Percentiles rank a stretch among this genome's conserved stretches.
phyloP scores from a whole-genome alignment of 805 yeast species.

The Starmerella floris region DNA sequence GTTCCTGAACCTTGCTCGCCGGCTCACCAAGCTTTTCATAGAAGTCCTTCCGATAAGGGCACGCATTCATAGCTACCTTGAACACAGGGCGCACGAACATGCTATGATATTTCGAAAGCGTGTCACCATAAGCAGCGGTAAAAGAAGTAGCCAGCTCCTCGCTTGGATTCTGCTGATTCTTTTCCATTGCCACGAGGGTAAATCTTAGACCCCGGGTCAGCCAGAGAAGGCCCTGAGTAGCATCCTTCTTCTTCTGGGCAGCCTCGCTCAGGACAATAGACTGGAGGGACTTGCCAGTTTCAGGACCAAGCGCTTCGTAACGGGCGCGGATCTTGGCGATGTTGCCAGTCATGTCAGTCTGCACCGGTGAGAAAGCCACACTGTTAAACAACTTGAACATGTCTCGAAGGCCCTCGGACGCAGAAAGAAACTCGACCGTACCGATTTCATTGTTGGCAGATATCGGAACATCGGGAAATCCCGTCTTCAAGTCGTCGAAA shows the following conservation, averaged over 20 bases:
- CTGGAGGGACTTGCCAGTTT: slow-evolving; percentile 58
- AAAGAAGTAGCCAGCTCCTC: slow-evolving; percentile 63
- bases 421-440: slow-evolving; percentile 66
- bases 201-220: slow-evolving; percentile 66
- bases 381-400: slow-evolving; percentile 73
- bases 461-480: slow-evolving; percentile 64
- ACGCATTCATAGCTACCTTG: slow-evolving; percentile 88
- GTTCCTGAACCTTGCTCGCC: slow-evolving; percentile 43
- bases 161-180: slow-evolving; percentile 49
- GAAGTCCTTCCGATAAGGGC: slow-evolving; percentile 80
- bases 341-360: slow-evolving; percentile 78
- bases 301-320: slow-evolving; percentile 31
- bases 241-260: slow-evolving; percentile 51
- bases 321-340: slow-evolving; percentile 60
- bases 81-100: slow-evolving; percentile 74
- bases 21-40: slow-evolving; percentile 62
- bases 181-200: slow-evolving; percentile 82
- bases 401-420: slow-evolving; percentile 70
- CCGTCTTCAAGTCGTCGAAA: slow-evolving; percentile 63
- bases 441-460: slow-evolving; percentile 45
- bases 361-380: slow-evolving; percentile 72
- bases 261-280: slow-evolving; percentile 63
- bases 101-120: slow-evolving; percentile 68
- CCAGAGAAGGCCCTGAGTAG: slow-evolving; percentile 88
- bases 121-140: slow-evolving; percentile 71